These are phyloP conservation scores for Castanea crenata DNA, from an alignment of 306 rosid species.

Conservation along the genomic window DNA sequence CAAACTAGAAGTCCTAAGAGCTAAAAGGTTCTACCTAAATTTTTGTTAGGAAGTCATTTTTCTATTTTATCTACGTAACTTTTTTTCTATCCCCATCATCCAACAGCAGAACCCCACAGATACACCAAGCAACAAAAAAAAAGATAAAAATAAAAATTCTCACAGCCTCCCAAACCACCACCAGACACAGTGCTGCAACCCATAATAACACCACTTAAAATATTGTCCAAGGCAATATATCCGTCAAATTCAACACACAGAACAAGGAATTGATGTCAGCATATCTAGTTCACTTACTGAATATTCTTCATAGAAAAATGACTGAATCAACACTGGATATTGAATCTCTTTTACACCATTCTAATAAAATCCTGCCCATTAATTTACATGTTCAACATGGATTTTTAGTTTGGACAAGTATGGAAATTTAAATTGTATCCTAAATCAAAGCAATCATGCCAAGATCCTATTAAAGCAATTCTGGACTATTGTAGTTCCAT, in stretches of 20 bases:
- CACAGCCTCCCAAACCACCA: no score
- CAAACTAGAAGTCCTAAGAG: no score
- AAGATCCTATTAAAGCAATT: not conserved
- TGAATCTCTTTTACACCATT: not conserved
- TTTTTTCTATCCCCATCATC: no score
- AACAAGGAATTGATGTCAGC: not conserved
- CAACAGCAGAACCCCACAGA: no score
- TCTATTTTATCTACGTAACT: no score
- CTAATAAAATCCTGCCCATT: constrained; percentile 23
- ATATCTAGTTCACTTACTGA: not conserved
- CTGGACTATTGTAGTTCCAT: not conserved
- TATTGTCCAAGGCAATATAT: not conserved
- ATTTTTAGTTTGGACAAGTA: not conserved
- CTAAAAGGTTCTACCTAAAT: no score
- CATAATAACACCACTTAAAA: not conserved
- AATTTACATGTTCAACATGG: not conserved
- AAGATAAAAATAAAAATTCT: no score
- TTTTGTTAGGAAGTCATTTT: no score
- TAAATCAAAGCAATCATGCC: not conserved
- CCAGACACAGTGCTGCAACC: no score
- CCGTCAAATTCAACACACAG: not conserved
- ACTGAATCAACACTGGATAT: not conserved
- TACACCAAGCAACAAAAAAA: no score
- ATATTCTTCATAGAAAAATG: not conserved
- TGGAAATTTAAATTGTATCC: not conserved